phyloP scores from a whole-genome alignment of 2,329 filamentous ascomycete genomes.

The Fusarium verrucosum region DNA sequence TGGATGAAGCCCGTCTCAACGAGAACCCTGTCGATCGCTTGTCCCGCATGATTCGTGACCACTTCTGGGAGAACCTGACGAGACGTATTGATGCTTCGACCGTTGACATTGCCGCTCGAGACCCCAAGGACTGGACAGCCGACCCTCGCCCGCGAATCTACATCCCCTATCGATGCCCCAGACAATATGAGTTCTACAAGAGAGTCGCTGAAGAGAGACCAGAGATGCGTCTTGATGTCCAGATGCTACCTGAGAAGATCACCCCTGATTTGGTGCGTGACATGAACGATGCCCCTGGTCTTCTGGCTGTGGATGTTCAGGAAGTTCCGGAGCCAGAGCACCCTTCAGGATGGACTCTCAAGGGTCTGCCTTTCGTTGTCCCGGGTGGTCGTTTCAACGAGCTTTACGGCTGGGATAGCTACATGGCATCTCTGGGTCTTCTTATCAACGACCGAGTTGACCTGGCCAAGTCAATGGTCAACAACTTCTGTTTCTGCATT shows the following conservation, averaged over 20 bases:
- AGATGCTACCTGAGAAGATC: constrained; percentile 78
- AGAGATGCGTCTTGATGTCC: constrained; percentile 87
- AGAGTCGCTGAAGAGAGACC: constrained; percentile 81
- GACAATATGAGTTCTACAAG: constrained; percentile 90
- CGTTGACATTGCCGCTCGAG: constrained; percentile 84
- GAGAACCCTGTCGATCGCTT: constrained; percentile 94
- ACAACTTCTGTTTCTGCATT: constrained; percentile 98
- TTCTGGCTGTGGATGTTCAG: constrained; percentile 91
- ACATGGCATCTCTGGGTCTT: constrained; percentile 95
- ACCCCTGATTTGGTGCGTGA: constrained; percentile 83
- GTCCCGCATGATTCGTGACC: constrained; percentile 83
- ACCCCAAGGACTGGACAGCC: constrained; percentile 95
- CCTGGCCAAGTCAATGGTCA: constrained; percentile 92
- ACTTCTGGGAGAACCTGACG: constrained; percentile 93
- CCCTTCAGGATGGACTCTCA: constrained; percentile 73
- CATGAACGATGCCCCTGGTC: constrained; percentile 86
- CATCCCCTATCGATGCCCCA: constrained; percentile 82
- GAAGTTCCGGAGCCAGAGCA: constrained; percentile 68
- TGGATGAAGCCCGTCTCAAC: constrained; percentile 90
- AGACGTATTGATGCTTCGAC: constrained; percentile 88
- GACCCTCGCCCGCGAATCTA: constrained; percentile 93
- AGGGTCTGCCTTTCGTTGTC: constrained; percentile 93
- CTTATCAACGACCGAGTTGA: constrained; percentile 86
- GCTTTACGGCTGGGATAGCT: constrained; percentile 98
- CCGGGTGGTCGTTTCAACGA: constrained; percentile 98